A percentile compares a stretch with the other conserved stretches of the same genome.
Evolutionary conservation across 1,284 basidiomycete species (phyloP).

Genomic region (Rhodotorula sp.): DNA sequence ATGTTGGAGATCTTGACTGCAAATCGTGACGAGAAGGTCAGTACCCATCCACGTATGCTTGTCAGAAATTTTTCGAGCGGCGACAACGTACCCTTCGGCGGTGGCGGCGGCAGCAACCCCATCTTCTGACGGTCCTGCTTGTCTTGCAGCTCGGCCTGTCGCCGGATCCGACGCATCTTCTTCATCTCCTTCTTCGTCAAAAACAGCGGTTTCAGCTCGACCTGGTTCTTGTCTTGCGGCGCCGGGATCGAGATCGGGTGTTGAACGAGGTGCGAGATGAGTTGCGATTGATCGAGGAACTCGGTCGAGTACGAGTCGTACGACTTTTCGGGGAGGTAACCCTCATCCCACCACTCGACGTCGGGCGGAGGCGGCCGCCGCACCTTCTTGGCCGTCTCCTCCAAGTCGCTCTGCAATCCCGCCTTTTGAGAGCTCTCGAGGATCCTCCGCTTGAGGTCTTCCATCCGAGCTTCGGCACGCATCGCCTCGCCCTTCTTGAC

Average conservation of each 20-base stretch:
- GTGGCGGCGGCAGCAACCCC: constrained; percentile 91
- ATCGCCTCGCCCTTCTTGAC: constrained; percentile 77
- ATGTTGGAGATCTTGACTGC: constrained; percentile 89
- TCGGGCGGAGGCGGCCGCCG: constrained; percentile 78
- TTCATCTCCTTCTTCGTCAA: constrained; percentile 90
- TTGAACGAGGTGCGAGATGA: constrained; percentile 85
- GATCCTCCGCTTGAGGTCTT: constrained; percentile 87
- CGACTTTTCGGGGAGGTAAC: constrained; percentile 71
- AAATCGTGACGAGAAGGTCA: constrained; percentile 20
- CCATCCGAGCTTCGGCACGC: constrained; percentile 70
- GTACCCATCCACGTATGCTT: constrained; percentile 20
- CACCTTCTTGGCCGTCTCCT: constrained; percentile 82
- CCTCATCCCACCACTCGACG: constrained; percentile 95
- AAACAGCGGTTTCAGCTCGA: constrained; percentile 75
- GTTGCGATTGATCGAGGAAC: constrained; percentile 55
- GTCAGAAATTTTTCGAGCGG: neutral
- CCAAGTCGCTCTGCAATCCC: constrained; percentile 87
- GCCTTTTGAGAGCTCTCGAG: constrained; percentile 88
- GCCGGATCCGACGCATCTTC: constrained; percentile 88
- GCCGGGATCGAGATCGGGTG: constrained; percentile 96
- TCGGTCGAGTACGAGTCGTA: constrained; percentile 73
- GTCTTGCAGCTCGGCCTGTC: constrained; percentile 87
- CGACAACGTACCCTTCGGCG: constrained; percentile 73
- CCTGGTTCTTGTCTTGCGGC: constrained; percentile 77
- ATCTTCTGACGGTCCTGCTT: constrained; percentile 93